Base-by-base conservation (phyloP, 1,284 basidiomycete genomes). In the Boletus holoroseus region DNA sequence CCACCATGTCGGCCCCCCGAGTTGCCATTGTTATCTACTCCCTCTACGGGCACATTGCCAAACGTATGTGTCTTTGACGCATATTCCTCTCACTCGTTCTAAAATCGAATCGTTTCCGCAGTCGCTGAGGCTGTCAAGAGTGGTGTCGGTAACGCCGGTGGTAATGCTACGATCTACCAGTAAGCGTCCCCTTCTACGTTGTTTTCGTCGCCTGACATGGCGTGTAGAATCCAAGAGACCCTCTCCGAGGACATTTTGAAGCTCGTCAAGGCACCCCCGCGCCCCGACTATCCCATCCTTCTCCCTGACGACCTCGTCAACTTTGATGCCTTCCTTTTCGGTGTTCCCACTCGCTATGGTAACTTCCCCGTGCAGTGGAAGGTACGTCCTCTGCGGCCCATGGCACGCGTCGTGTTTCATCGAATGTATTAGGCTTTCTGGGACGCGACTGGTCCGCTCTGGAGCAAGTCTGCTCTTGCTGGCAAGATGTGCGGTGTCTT, bases 1-100 rank as follows among this genome's bases (percentile, higher is more conserved):
- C 31, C 15, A 50, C 22, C n/a, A 61, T 58, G 60, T 57, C 68
- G 1, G 22, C 61, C 22, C 83, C 87, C 43, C 82, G 79, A 64
- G 75, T 90, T 63, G 89, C 85, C 51, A 89, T 93, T 62, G 70
- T 90, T 62, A 85, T 90, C 75, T 93, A 93, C 76, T 75, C 83
- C 51, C 78, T 88, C 71, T 92, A 88, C 67, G 88, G 88, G 58
- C 91, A 93, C 71, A 79, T 91, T 66, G 76, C 75, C 59, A 79
- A 78, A 63, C 44, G 86, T 89, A 63, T 42, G 83, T 77, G 39
- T 27, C 44, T 26, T 31, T 20, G 16, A 20, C 41, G 9, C 13
- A 4, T 26, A 6, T 13, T 16, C 34, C 27, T 55, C 5, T 51
- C 20, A 0, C 20, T 53, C 30, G 8, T 43, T 15, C 40, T 0